These are phyloP conservation scores for Raffaelea albimanens DNA, from an alignment of 2,329 filamentous ascomycete species.

Conservation along the genomic window DNA sequence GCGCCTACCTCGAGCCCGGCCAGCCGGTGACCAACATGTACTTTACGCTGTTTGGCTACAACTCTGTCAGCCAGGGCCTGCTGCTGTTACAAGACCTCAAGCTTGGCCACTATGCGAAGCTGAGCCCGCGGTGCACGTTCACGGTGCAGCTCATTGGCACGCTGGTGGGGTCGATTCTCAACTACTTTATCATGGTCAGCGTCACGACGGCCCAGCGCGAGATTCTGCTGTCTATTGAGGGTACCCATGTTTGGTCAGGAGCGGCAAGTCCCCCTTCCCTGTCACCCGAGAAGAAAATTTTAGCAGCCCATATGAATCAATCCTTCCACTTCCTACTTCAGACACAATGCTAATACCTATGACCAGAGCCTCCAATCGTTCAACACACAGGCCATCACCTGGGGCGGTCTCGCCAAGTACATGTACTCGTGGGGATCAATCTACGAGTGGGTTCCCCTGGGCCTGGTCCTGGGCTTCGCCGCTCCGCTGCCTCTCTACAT, in stretches of 20 bases:
- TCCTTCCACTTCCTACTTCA: too few relatives aligned
- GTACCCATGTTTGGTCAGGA: constrained; percentile 27
- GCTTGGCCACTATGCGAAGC: constrained; percentile 26
- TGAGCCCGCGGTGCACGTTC: constrained; percentile 33
- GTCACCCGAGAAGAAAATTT: not conserved
- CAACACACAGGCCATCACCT: constrained; percentile 10
- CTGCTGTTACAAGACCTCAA: constrained; percentile 25
- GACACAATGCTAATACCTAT: too few relatives aligned
- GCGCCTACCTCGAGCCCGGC: constrained; percentile 33
- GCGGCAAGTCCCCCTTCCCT: not conserved
- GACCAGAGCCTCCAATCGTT: constrained; percentile 30
- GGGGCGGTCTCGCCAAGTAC: constrained; percentile 5
- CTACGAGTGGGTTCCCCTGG: constrained; percentile 54
- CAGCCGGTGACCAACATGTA: constrained; percentile 32
- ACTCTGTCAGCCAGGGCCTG: constrained; percentile 22
- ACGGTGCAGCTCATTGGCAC: constrained; percentile 29
- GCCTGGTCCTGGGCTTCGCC: constrained; percentile 31
- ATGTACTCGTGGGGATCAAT: constrained; percentile 47
- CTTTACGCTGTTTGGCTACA: constrained; percentile 28
- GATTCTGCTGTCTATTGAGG: constrained; percentile 24
- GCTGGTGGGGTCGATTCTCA: constrained; percentile 25
- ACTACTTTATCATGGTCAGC: constrained; percentile 36
- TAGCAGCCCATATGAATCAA: too few relatives aligned
- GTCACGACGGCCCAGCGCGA: constrained; percentile 26
- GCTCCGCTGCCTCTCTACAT: constrained; percentile 32